Conservation (phyloP, 192 early-diverging fungal genomes). For the Coemansia sp. region DNA sequence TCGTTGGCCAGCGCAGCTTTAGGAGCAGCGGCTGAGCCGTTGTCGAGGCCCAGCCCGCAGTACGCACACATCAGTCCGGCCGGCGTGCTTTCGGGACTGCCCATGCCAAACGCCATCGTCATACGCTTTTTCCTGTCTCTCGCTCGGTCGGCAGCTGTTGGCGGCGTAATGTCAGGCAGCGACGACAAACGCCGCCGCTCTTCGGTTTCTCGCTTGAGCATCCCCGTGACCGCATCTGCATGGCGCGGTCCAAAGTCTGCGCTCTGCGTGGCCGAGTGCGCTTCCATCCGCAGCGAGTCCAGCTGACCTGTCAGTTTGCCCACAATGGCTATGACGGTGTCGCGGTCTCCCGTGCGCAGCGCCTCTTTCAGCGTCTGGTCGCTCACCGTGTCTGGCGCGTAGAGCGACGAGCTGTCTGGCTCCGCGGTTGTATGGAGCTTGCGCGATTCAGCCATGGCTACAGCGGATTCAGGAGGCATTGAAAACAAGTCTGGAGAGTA, state of each 20-base stretch:
- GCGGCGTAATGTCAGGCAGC: constrained; percentile 15
- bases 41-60: constrained; percentile 40
- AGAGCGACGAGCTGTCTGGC: background rate
- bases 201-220: constrained; percentile 13
- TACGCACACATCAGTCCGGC: constrained; percentile 35
- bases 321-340: constrained; percentile 49
- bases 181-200: constrained; percentile 32
- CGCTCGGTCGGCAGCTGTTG: background rate
- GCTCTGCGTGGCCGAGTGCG: constrained; percentile 21
- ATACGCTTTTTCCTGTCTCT: constrained; percentile 34
- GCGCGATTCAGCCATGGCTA: background rate
- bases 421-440: background rate
- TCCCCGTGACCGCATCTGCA: background rate
- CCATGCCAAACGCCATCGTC: constrained; percentile 36
- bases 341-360: constrained; percentile 48
- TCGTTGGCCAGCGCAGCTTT: constrained; percentile 45
- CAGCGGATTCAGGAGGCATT: constrained; percentile 2
- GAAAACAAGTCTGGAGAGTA: background rate
- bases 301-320: constrained; percentile 45
- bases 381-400: background rate
- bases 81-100: background rate
- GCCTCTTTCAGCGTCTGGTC: constrained; percentile 46
- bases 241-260: constrained; percentile 14
- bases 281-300: constrained; percentile 45
- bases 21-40: constrained; percentile 19